Evolutionary conservation across 2,329 filamentous ascomycete species (phyloP), one percentile per base, ranked within the genome.

Genomic region (Penicillium thymicola): DNA sequence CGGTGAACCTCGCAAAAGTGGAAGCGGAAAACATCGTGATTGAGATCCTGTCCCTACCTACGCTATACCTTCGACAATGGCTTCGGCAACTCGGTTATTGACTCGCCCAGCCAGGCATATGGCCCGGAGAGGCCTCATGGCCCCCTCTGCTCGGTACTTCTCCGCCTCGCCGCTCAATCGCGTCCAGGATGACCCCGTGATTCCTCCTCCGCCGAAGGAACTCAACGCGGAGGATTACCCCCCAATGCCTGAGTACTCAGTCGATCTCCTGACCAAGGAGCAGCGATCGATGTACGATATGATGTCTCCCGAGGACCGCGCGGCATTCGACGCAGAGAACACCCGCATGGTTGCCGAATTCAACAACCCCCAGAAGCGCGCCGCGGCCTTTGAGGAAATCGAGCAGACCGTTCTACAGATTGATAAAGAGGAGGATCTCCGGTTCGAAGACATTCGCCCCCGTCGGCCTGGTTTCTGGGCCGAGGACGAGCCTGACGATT

Each of bases 401-500:
- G 70, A 75, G 11, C 63, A 65, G 50, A 54, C 58, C n/a, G 64
- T 72, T 8, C 59, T 65, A 8, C 61, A 70, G 36, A 60, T 76
- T 27, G 70, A 76, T 7, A 70, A 65, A 52, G 59, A 69, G 14
- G 63, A 61, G 9, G 66, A 67, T 34, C 45, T 73, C 50, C 63
- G 66, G 27, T 72, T 72, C 40, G 63, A 69, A 1, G 70, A 71
- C 18, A 44, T 65, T 2, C 56, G 56, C 13, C 51, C 62, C 30
- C 70, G 62, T 37, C 30, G 36, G 0, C 59, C 59, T n/a, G 76
- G 75, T 0, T 76, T 76, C 59, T 78, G 78, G 75, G 72, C 72
- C 2, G 73, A 76, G 45, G 76, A 76, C 8, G 77, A 79, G 54
- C 70, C 72, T 6, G 77, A 79, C 51, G 76, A 79, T 45, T 71